Conservation (phyloP, 495 filamentous ascomycete species). For the Aspergillus kassunensis region DNA sequence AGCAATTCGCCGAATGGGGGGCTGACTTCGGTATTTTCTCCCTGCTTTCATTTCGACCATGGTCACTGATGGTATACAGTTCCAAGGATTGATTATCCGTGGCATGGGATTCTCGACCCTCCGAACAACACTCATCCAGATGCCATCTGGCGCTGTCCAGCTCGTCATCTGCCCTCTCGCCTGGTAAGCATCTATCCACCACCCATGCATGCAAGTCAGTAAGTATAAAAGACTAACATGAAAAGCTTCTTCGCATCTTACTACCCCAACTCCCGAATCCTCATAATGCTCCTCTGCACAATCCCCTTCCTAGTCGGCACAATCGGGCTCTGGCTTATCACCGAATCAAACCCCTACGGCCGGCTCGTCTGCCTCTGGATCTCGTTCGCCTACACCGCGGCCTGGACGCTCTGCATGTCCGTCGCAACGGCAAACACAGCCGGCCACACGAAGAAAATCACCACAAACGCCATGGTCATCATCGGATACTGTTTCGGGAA, state of each 20-base stretch:
- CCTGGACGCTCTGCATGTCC: background rate
- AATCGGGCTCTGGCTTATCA: background rate
- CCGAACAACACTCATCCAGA: background rate
- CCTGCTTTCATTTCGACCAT: background rate
- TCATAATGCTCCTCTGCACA: background rate
- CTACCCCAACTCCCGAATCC: background rate
- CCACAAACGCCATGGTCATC: background rate
- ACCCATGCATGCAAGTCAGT: background rate
- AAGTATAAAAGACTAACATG: background rate
- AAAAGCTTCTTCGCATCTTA: background rate
- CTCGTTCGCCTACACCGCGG: conserved; percentile 44
- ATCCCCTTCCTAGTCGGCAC: background rate
- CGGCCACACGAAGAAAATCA: background rate
- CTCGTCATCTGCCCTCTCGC: background rate
- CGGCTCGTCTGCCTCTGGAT: conserved; percentile 52
- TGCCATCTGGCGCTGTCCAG: background rate
- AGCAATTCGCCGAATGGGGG: conserved; percentile 37
- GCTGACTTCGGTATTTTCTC: conserved; percentile 31
- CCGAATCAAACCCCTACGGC: conserved; percentile 5
- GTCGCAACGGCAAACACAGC: background rate
- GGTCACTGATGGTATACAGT: background rate
- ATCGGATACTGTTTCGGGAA: background rate
- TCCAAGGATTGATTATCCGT: conserved; percentile 22
- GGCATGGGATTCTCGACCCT: conserved; percentile 36
- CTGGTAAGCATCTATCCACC: background rate